Conservation (phyloP, 768 basidiomycete genomes). For the Tulasnella sp. region DNA sequence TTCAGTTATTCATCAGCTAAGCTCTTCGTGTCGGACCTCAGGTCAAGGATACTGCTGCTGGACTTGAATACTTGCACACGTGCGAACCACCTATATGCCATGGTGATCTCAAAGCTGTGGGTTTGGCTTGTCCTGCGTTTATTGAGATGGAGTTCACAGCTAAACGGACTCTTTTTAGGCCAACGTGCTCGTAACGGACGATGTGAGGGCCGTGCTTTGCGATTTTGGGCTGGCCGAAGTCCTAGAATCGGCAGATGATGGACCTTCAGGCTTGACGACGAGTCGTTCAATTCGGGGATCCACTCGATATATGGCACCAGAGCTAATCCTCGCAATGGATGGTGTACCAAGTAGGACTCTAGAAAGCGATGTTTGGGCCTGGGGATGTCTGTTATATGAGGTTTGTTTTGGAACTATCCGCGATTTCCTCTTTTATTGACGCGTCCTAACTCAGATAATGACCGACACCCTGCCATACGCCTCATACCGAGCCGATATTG, state of each 20-base stretch:
- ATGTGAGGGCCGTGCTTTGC: neutral
- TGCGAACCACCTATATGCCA: conserved; percentile 20
- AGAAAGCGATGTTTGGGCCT: conserved; percentile 25
- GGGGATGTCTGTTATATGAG: conserved; percentile 26
- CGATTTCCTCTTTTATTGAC: neutral
- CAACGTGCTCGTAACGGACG: conserved; percentile 2
- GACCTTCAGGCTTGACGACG: conserved; percentile 3
- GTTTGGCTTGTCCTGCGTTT: neutral
- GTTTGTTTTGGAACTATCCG: neutral
- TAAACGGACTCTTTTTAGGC: neutral
- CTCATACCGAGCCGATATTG: neutral
- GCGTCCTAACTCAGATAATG: neutral
- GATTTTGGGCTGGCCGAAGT: conserved; percentile 20
- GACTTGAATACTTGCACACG: conserved; percentile 18
- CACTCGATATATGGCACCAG: neutral
- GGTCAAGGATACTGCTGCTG: conserved; percentile 16
- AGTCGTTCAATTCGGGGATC: neutral
- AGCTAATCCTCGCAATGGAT: conserved; percentile 5
- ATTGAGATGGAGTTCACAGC: too few species aligned
- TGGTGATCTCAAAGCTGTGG: conserved; percentile 22
- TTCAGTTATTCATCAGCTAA: neutral
- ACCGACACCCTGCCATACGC: conserved; percentile 19
- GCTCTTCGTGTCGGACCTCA: neutral
- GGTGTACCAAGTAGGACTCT: conserved; percentile 13
- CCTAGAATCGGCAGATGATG: neutral